phyloP scores from a whole-genome alignment of 1,284 basidiomycete genomes.

The Cutaneotrichosporon spelunceum region DNA sequence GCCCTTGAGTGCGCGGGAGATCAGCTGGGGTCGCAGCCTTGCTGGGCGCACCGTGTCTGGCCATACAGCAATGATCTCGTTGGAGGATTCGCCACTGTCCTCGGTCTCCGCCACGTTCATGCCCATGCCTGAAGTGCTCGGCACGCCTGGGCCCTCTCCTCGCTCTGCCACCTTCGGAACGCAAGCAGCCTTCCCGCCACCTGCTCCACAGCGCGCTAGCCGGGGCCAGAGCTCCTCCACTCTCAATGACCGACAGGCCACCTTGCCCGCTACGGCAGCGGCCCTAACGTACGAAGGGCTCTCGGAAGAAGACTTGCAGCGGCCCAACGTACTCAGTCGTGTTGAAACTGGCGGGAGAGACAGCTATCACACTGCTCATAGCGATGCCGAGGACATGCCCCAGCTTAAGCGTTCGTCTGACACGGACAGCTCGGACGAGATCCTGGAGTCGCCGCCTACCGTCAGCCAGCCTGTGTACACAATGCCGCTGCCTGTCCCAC shows the following conservation, averaged over 20 bases:
- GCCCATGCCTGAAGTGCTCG: neutral
- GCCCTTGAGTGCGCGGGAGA: constrained; percentile 9
- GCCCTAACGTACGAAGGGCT: neutral
- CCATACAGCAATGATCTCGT: constrained; percentile 7
- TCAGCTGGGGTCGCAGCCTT: constrained; percentile 13
- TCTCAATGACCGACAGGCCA: constrained; percentile 1
- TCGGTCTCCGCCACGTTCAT: neutral
- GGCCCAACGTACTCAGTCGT: constrained; percentile 4
- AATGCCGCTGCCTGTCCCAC: constrained; percentile 10
- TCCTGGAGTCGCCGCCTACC: constrained; percentile 15
- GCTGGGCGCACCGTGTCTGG: constrained; percentile 19
- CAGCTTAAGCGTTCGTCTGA: constrained; percentile 7
- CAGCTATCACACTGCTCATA: constrained; percentile 13
- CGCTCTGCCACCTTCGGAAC: constrained; percentile 7
- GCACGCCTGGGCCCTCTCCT: neutral
- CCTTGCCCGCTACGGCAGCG: neutral
- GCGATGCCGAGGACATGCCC: constrained; percentile 8
- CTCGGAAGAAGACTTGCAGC: constrained; percentile 9
- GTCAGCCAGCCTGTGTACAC: constrained; percentile 13
- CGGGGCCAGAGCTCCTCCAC: neutral
- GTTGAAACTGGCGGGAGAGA: neutral
- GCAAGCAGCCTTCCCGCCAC: neutral
- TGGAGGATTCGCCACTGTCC: constrained; percentile 5
- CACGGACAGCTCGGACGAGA: neutral
- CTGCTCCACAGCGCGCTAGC: neutral